Evolutionary conservation across 2,329 filamentous ascomycete species (phyloP).

Genomic region (Sporothrix inflata): DNA sequence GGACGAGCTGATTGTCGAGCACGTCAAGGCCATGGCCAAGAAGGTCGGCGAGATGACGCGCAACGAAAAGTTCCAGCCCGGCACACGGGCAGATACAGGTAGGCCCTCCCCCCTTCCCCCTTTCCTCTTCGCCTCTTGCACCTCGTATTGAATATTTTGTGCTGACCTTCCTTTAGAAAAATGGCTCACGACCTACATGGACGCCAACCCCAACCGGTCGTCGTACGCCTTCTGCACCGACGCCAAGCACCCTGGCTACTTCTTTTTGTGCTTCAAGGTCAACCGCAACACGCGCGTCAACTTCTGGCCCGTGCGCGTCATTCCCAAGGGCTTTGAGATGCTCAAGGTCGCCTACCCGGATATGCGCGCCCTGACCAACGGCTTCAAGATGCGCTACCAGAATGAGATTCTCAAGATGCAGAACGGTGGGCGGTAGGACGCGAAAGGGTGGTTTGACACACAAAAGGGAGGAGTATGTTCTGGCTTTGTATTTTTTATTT

Average conservation of each 20-base stretch:
- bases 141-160: too few species aligned
- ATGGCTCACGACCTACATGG: slow-evolving; percentile 95
- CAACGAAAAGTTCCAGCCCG: slow-evolving; percentile 89
- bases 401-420: slow-evolving; percentile 67
- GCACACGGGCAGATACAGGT: slow-evolving; percentile 82
- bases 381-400: slow-evolving; percentile 83
- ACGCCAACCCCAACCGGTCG: slow-evolving; percentile 91
- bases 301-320: slow-evolving; percentile 83
- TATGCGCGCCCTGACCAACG: slow-evolving; percentile 93
- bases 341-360: slow-evolving; percentile 88
- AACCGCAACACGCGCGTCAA: slow-evolving; percentile 73
- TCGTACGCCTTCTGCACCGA: slow-evolving; percentile 97
- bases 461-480: not conserved
- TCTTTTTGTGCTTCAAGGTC: slow-evolving; percentile 95
- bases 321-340: slow-evolving; percentile 91
- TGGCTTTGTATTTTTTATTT: slow-evolving; percentile 11
- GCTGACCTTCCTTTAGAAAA: slow-evolving; percentile 67
- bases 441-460: not conserved
- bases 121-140: too few species aligned
- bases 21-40: slow-evolving; percentile 95
- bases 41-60: slow-evolving; percentile 97
- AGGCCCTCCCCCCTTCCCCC: slow-evolving; percentile 41
- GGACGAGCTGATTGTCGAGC: slow-evolving; percentile 94
- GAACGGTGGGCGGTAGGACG: slow-evolving; percentile 31
- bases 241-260: slow-evolving; percentile 88